Base-by-base conservation (phyloP, 106 monocot species). In the Agapanthus africanus region DNA sequence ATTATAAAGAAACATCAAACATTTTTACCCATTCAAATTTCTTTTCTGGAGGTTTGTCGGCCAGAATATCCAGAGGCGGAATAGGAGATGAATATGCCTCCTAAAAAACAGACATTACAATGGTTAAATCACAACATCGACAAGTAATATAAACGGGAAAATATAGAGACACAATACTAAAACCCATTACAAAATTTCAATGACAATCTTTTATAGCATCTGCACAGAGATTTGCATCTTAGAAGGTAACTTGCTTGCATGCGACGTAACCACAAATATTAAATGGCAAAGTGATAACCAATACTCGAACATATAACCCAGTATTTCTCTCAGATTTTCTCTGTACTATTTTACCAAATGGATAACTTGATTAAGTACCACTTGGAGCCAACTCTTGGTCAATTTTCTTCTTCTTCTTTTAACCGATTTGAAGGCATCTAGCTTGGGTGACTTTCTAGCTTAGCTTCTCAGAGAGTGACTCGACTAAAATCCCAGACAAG, bases 81-180 rank as follows among this genome's bases (percentile, higher is more conserved):
- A 92, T 68, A 15, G 97, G 92, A 11, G 91, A 89, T 15, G 92
- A 90, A 40, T 79, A 90, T 7, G 97, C 97, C 82, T 90, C 92
- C 97, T 99, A 54, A 7, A 84, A 47, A 11, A 50, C 14, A 19
- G 60, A 61, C 6, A 61, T 34, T 4, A n/a, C 18, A 61, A 34
- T 23, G 35, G 13, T 59, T 15, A 30, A 11, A 18, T 59, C 28
- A 33, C 32, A 59, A 30, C 2, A 59, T 15, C 30, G 15, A 14
- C 4, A 33, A 30, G 31, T 9, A 59, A 54, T 6, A 26, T 26
- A 26, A 4, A 26, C 27, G 6, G 26, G 33, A 7, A 59, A 32
- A 31, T 0, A 10, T 11, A 27, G 2, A 23, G 3, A 65, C 21
- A n/a, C 21, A 10, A 23, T 39, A 65, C 40, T 26, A 1, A 40